Evolutionary conservation across 805 yeast genomes (phyloP), one percentile per base, ranked within the genome.

Genomic region (Metschnikowia peoriensis): DNA sequence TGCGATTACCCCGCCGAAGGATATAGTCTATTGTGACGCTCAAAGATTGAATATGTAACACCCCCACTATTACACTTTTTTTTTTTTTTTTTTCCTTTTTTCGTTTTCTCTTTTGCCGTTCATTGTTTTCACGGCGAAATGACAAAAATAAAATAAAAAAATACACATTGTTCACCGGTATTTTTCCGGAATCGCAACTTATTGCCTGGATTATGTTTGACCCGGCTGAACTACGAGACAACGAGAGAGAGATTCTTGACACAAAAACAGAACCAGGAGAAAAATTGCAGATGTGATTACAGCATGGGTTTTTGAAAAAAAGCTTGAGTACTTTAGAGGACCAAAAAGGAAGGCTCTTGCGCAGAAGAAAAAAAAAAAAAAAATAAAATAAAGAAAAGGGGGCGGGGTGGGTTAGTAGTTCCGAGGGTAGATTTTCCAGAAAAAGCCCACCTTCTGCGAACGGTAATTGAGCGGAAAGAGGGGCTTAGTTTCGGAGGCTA

Each of bases 111-210:
- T 32, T 32, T 32, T 32, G 10, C 14, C 14, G 35, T 16, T 38
- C 38, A 43, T 43, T 43, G 46, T 43, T 32, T 2, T 29, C 12
- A 28, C n/a, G 8, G 22, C 22, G 35, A 28, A 28, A 11, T 34
- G 28, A 34, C 35, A 41, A 27, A 27, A 12, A 28, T 8, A 17
- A 17, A 41, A 34, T 7, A 41, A 27, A 41, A 12, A 28, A 27
- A 17, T 27, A 29, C 22, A 35, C 35, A 34, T 38, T 38, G 42
- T 28, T 41, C 15, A 35, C 42, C 42, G 38, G 28, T 28, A 38
- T 38, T 45, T 38, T 45, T 38, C 48, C 48, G 42, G 37, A 4
- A 28, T 38, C 38, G 47, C 47, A 35, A 34, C 6, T 12, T 17
- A 22, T 35, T 37, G 28, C 41, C 47, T 35, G 47, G 34, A 16